Conservation (phyloP, 305 asterid species). For the Fraxinus floribunda region DNA sequence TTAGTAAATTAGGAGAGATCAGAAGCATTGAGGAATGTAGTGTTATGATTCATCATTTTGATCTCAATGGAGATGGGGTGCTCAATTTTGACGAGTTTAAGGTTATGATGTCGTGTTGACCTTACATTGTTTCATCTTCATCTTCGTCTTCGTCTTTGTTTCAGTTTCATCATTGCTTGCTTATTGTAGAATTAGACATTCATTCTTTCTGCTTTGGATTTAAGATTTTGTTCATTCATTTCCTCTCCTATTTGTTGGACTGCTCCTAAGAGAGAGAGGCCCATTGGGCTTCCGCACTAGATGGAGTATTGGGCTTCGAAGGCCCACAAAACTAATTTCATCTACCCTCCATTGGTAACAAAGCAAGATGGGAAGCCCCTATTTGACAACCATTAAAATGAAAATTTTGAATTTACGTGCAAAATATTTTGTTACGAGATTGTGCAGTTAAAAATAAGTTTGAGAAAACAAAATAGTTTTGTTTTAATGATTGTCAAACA, state of each 20-base stretch:
- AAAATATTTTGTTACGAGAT: too few relatives aligned
- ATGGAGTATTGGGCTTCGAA: not conserved
- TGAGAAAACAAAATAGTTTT: too few relatives aligned
- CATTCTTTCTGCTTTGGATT: not conserved
- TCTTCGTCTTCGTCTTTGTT: not conserved
- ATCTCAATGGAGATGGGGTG: constrained; percentile 65
- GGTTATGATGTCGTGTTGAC: constrained; percentile 52
- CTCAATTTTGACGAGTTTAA: constrained; percentile 64
- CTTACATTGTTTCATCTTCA: not conserved
- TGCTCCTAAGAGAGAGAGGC: not conserved
- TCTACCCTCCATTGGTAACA: not conserved
- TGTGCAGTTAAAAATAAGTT: too few relatives aligned
- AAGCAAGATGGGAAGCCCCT: not conserved
- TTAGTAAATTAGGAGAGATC: constrained; percentile 47
- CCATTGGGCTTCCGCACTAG: not conserved
- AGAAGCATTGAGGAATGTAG: constrained; percentile 45
- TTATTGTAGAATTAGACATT: not conserved
- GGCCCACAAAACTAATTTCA: not conserved
- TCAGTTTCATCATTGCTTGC: not conserved
- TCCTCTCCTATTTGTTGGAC: not conserved
- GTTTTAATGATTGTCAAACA: too few relatives aligned
- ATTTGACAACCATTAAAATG: too few relatives aligned
- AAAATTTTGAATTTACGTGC: too few relatives aligned
- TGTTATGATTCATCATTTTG: constrained; percentile 55
- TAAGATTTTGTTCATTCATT: not conserved